Conservation (phyloP, 495 filamentous ascomycete species). For the Bathelium albidoporum region DNA sequence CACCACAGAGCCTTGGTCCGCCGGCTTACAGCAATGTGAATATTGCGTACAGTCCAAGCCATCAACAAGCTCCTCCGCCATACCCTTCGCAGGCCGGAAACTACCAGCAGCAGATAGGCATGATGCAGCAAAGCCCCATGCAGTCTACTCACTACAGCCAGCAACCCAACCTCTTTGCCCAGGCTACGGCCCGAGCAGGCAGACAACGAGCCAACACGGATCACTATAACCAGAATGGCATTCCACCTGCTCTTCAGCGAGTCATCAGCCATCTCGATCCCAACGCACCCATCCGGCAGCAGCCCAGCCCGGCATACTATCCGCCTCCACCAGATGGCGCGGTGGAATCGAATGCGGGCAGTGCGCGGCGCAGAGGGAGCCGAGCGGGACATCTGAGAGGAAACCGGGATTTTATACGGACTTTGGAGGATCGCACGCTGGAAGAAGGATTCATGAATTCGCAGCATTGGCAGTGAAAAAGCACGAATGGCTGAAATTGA, state of each 20-base stretch:
- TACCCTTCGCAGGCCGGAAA: slow-evolving; percentile 58
- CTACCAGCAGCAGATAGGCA: slow-evolving; percentile 30
- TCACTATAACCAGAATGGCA: slow-evolving; percentile 84
- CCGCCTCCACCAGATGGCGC: slow-evolving; percentile 87
- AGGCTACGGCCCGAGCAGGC: slow-evolving; percentile 70
- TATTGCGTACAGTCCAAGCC: slow-evolving; percentile 56
- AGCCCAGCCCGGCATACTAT: slow-evolving; percentile 96
- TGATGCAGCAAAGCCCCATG: slow-evolving; percentile 66
- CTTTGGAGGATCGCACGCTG: slow-evolving; percentile 82
- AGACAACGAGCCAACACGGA: slow-evolving; percentile 91
- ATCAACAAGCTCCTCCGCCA: slow-evolving; percentile 71
- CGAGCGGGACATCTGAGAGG: slow-evolving; percentile 49
- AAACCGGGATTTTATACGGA: slow-evolving; percentile 86
- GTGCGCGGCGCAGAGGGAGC: slow-evolving; percentile 66
- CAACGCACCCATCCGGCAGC: slow-evolving; percentile 82
- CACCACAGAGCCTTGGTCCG: slow-evolving; percentile 36
- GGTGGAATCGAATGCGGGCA: slow-evolving; percentile 49
- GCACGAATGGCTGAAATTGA: background rate
- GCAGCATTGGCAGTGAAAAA: slow-evolving; percentile 51
- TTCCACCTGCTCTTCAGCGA: slow-evolving; percentile 84
- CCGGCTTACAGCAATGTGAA: slow-evolving; percentile 52
- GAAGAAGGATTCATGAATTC: slow-evolving; percentile 71
- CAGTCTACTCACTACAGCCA: slow-evolving; percentile 57
- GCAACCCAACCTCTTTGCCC: slow-evolving; percentile 70
- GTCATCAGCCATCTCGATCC: slow-evolving; percentile 97